A percentile compares a stretch with the other conserved stretches of the same genome.
Conservation (phyloP, 495 filamentous ascomycete species). For the Cercophora sp. region DNA sequence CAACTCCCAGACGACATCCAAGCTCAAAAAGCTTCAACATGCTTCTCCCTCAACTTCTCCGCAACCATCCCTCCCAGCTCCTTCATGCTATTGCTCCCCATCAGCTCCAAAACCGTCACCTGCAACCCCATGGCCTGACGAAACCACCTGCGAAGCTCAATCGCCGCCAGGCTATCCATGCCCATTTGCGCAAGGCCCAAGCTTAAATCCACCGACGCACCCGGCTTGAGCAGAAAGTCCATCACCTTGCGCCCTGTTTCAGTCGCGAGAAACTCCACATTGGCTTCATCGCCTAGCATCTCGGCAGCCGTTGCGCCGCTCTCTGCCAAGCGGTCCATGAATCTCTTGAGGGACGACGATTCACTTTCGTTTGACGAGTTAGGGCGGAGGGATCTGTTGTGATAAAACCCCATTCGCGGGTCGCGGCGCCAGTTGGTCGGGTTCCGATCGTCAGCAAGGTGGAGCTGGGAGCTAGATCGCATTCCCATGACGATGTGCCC, state of each 20-base stretch:
- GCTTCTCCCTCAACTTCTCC: background rate
- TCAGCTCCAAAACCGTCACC: constrained; percentile 1
- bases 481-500: background rate
- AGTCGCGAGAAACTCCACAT: background rate
- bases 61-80: background rate
- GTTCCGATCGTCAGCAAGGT: background rate
- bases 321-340: background rate
- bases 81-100: background rate
- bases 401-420: background rate
- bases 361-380: background rate
- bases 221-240: constrained; percentile 1
- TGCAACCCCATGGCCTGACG: background rate
- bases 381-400: background rate
- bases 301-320: background rate
- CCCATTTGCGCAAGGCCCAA: background rate
- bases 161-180: background rate
- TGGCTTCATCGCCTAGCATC: background rate
- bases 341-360: background rate
- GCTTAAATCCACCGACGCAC: background rate
- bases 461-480: background rate
- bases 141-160: constrained; percentile 2
- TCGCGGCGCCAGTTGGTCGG: constrained; percentile 1
- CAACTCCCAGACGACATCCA: too few relatives aligned
- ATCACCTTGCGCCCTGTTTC: background rate
- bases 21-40: too few relatives aligned